phyloP scores from a whole-genome alignment of 305 asterid genomes.

The Rubia peregrina region DNA sequence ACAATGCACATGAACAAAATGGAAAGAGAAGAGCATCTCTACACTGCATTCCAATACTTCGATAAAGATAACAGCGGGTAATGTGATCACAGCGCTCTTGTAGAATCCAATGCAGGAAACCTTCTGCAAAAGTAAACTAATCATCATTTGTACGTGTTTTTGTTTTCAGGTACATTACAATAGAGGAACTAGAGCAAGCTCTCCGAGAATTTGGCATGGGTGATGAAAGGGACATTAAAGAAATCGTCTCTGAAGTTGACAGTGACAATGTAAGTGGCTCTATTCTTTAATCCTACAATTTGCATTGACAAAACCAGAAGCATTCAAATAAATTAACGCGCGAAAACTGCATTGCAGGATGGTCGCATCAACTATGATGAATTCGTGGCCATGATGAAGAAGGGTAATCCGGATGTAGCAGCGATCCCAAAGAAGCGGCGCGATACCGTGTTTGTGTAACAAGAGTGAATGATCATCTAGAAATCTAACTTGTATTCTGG shows the following conservation, averaged over 20 bases:
- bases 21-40: conserved; percentile 99
- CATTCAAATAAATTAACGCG: not conserved
- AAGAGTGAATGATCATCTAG: conserved; percentile 2
- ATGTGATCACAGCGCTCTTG: not conserved
- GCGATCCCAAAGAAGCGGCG: conserved; percentile 66
- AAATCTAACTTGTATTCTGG: not conserved
- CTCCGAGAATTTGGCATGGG: conserved; percentile 84
- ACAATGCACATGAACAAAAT: conserved; percentile 95
- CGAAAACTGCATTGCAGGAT: conserved; percentile 39
- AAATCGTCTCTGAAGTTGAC: conserved; percentile 79
- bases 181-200: conserved; percentile 94
- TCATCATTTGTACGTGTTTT: not conserved
- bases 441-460: conserved; percentile 34
- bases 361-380: conserved; percentile 86
- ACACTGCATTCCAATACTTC: conserved; percentile 94
- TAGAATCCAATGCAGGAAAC: not conserved
- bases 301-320: not conserved
- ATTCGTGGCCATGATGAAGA: conserved; percentile 92
- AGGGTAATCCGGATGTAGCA: conserved; percentile 72
- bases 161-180: conserved; percentile 57
- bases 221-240: conserved; percentile 69
- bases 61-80: conserved; percentile 98
- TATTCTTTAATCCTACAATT: not conserved
- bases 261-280: conserved; percentile 56
- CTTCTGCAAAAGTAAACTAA: not conserved